A percentile compares a stretch with the other conserved stretches of the same genome.
phyloP scores from a whole-genome alignment of 2,329 filamentous ascomycete genomes.

The Byssoonygena ceratinophila region DNA sequence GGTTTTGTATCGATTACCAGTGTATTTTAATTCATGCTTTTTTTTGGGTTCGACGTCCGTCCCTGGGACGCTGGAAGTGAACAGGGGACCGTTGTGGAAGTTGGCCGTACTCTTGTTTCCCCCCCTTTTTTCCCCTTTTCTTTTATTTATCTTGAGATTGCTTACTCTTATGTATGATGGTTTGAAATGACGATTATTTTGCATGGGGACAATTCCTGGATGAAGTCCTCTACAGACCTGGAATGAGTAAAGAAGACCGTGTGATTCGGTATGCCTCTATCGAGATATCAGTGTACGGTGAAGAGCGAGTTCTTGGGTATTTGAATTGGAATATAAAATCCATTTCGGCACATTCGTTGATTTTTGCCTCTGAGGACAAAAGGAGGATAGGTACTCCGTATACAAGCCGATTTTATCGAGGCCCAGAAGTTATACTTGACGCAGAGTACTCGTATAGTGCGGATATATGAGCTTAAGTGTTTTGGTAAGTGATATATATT shows the following conservation, averaged over 20 bases:
- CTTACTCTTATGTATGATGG: constrained; percentile 1
- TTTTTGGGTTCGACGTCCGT: not conserved
- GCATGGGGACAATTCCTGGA: not conserved
- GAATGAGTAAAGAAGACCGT: not conserved
- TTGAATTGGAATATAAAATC: constrained; percentile 29
- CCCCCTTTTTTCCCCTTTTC: not conserved
- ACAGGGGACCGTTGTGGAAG: not conserved
- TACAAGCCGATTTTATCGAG: constrained; percentile 26
- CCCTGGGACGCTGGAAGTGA: not conserved
- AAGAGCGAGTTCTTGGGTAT: constrained; percentile 23
- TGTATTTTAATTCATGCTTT: constrained; percentile 1
- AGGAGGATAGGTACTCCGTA: not conserved
- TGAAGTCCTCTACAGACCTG: not conserved
- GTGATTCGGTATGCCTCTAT: not conserved
- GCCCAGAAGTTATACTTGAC: constrained; percentile 29
- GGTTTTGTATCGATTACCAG: not conserved
- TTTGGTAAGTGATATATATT: too few species aligned
- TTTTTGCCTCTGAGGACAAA: too few species aligned
- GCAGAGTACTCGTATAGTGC: constrained; percentile 29
- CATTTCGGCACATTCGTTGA: too few species aligned
- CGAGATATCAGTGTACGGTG: not conserved
- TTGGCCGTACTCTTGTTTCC: not conserved
- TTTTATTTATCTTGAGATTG: not conserved
- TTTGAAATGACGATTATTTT: constrained; percentile 2
- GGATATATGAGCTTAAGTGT: constrained; percentile 31